Conservation (phyloP, 495 filamentous ascomycete genomes). For the Aspergillus campestris region DNA sequence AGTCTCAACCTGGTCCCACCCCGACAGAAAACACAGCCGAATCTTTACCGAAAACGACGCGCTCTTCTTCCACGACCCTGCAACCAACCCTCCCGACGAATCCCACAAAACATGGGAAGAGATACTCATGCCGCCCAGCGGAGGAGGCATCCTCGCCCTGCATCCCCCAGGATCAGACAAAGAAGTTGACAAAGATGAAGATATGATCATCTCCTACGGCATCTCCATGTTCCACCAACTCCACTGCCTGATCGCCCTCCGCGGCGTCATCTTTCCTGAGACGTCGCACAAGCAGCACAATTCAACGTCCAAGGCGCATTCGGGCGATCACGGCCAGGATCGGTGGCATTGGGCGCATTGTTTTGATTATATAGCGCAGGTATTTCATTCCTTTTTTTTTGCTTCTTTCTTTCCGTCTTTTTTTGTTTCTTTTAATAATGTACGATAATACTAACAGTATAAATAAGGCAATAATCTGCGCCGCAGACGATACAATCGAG, state of each 20-base stretch:
- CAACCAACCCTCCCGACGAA: neutral
- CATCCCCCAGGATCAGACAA: neutral
- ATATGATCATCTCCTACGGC: constrained; percentile 2
- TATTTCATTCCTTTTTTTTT: neutral
- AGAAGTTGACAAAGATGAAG: neutral
- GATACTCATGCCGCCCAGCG: neutral
- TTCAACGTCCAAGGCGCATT: neutral
- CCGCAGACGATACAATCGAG: constrained; percentile 20
- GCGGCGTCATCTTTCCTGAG: constrained; percentile 3
- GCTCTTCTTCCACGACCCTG: neutral
- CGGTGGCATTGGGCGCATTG: constrained; percentile 13
- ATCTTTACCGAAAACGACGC: neutral
- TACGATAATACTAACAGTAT: too few species aligned
- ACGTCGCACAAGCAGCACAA: constrained; percentile 2
- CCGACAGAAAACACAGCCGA: neutral
- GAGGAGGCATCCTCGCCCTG: neutral
- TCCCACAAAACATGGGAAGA: neutral
- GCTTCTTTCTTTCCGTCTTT: neutral
- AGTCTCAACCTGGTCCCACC: neutral
- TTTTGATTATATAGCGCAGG: constrained; percentile 17
- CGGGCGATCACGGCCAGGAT: constrained; percentile 1
- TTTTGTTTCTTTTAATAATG: neutral
- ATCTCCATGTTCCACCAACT: constrained; percentile 46
- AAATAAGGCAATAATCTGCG: constrained; percentile 11
- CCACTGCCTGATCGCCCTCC: constrained; percentile 31